Evolutionary conservation across 2,329 filamentous ascomycete genomes (phyloP).

Genomic region (Pezizomycotina sp.): DNA sequence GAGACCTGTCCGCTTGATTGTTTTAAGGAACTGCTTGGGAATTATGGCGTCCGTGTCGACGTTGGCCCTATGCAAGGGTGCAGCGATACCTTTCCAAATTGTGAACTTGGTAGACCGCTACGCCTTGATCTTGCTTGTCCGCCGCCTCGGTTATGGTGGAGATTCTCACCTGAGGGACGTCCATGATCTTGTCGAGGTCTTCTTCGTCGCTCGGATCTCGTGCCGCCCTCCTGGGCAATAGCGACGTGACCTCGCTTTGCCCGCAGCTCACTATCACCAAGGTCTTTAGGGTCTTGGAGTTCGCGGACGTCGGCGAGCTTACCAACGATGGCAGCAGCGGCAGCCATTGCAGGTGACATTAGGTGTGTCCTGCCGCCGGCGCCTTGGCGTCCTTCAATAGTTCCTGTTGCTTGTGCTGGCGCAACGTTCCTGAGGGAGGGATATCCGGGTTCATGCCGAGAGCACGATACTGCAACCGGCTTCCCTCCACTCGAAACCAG

Average conservation of each 20-base stretch:
- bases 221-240: slow-evolving; percentile 36
- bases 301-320: slow-evolving; percentile 86
- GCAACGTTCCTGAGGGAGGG: slow-evolving; percentile 77
- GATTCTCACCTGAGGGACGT: slow-evolving; percentile 32
- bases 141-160: slow-evolving; percentile 9
- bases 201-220: slow-evolving; percentile 41
- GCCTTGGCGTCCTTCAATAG: slow-evolving; percentile 90
- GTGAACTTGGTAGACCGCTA: slow-evolving; percentile 70
- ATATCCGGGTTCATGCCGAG: slow-evolving; percentile 99
- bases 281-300: slow-evolving; percentile 41
- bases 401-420: slow-evolving; percentile 94
- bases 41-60: slow-evolving; percentile 99
- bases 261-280: slow-evolving; percentile 39
- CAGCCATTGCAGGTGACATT: slow-evolving; percentile 95
- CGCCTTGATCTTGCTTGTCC: slow-evolving; percentile 22
- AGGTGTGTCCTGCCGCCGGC: slow-evolving; percentile 81
- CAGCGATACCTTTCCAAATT: slow-evolving; percentile 68
- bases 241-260: slow-evolving; percentile 43
- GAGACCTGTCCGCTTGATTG: slow-evolving; percentile 92
- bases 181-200: slow-evolving; percentile 46
- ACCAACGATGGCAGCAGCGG: slow-evolving; percentile 72
- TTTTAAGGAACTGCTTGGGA: slow-evolving; percentile 97
- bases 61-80: slow-evolving; percentile 73
- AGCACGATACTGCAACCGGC: slow-evolving; percentile 98
- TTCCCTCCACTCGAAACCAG: slow-evolving; percentile 95